These are phyloP conservation scores for Diaporthe ilicicola DNA, from an alignment of 2,329 filamentous ascomycete genomes.

Conservation along the genomic window DNA sequence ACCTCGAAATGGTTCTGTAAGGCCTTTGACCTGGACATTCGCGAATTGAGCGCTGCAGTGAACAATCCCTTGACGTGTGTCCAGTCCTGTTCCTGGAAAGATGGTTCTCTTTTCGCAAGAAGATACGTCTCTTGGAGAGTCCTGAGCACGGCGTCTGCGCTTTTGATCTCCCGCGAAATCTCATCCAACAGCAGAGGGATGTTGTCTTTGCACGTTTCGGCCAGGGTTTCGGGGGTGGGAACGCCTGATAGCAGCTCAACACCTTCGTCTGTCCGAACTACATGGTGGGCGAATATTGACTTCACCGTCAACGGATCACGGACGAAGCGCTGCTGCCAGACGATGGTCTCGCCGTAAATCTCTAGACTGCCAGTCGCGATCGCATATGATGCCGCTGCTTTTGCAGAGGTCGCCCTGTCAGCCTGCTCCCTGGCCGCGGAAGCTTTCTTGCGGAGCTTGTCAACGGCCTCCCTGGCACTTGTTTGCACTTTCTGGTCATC, in stretches of 20 bases:
- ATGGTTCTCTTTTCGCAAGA: slow-evolving; percentile 15
- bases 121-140: slow-evolving; percentile 20
- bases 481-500: not conserved
- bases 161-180: not conserved
- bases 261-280: not conserved
- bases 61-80: not conserved
- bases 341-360: slow-evolving; percentile 13
- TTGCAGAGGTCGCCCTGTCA: slow-evolving; percentile 2
- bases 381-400: slow-evolving; percentile 10
- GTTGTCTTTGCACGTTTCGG: not conserved
- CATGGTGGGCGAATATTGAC: not conserved
- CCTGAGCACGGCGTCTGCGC: slow-evolving; percentile 21
- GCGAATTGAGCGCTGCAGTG: not conserved
- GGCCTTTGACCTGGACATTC: not conserved
- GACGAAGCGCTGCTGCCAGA: slow-evolving; percentile 30
- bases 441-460: slow-evolving; percentile 21
- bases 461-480: not conserved
- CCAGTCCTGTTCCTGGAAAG: slow-evolving; percentile 25
- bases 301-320: slow-evolving; percentile 3
- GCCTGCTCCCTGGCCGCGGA: slow-evolving; percentile 10
- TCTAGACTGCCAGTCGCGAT: slow-evolving; percentile 22
- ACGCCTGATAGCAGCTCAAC: slow-evolving; percentile 16
- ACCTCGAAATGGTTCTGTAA: not conserved
- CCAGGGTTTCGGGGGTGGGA: not conserved
- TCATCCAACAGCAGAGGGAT: not conserved